Evolutionary conservation across 2,329 filamentous ascomycete species (phyloP).

Genomic region (Orbilia blumenaviensis): DNA sequence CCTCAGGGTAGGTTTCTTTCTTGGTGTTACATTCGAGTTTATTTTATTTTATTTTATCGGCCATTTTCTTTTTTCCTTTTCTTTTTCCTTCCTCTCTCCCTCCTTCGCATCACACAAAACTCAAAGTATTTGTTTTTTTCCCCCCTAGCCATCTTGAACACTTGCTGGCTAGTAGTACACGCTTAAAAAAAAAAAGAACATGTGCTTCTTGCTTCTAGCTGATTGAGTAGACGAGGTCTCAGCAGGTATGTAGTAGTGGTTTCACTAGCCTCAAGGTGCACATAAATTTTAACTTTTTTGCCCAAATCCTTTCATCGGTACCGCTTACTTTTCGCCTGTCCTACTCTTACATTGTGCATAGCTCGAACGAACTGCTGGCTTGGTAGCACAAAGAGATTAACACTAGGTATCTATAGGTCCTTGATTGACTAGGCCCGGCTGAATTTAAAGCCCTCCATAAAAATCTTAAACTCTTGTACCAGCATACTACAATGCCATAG

Average conservation of each 20-base stretch:
- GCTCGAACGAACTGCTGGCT: conserved; percentile 6
- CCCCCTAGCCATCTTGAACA: background rate
- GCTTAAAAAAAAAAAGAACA: too few species aligned
- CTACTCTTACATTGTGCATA: conserved; percentile 34
- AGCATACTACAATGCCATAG: background rate
- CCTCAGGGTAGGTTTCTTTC: conserved; percentile 2
- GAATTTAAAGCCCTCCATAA: background rate
- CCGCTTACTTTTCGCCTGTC: conserved; percentile 28
- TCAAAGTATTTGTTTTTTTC: conserved; percentile 24
- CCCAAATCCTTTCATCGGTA: conserved; percentile 14
- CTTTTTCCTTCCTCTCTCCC: background rate
- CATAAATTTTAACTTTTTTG: conserved; percentile 11
- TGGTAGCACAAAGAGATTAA: conserved; percentile 39
- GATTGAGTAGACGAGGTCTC: background rate
- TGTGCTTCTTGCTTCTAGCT: conserved; percentile 9
- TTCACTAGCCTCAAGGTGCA: background rate
- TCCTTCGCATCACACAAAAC: conserved; percentile 3
- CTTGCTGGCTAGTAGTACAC: too few species aligned
- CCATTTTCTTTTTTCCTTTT: conserved; percentile 10
- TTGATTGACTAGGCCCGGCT: background rate
- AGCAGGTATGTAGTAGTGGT: background rate
- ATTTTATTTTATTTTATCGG: conserved; percentile 17
- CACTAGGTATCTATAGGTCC: background rate
- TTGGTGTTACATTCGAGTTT: conserved; percentile 7
- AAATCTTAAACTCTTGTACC: conserved; percentile 23